Conservation (phyloP, 2,329 filamentous ascomycete species). For the Cordyceps tenuipes region DNA sequence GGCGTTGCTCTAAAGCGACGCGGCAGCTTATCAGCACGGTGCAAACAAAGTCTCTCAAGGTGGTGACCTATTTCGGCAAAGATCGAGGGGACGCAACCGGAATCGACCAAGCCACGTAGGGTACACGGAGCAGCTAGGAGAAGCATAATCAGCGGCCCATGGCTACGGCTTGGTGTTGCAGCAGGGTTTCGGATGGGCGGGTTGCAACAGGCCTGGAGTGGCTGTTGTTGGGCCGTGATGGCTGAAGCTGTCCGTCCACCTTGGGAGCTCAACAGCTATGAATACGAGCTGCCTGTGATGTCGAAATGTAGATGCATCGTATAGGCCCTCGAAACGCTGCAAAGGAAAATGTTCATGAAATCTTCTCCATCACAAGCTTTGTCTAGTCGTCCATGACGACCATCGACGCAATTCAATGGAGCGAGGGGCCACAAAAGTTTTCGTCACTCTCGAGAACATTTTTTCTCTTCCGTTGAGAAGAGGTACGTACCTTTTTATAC, state of each 20-base stretch:
- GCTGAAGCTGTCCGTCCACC: background rate
- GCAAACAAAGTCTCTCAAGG: background rate
- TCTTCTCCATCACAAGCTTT: background rate
- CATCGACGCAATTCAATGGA: background rate
- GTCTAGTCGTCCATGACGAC: constrained; percentile 7
- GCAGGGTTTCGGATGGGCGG: constrained; percentile 4
- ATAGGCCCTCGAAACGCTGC: too few species aligned
- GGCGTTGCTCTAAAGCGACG: background rate
- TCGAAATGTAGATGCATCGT: background rate
- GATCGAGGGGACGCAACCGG: background rate
- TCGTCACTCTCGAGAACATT: background rate
- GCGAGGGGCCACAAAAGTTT: constrained; percentile 2
- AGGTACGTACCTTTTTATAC: background rate
- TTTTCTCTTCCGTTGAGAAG: background rate
- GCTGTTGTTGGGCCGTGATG: background rate
- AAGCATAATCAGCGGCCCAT: background rate
- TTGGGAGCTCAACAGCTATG: background rate
- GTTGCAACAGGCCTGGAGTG: background rate
- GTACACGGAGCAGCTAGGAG: background rate
- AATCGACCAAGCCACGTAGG: background rate
- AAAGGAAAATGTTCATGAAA: background rate
- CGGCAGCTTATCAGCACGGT: background rate
- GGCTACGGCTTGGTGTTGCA: background rate
- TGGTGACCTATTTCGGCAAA: background rate
- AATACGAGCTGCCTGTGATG: background rate